A percentile compares a stretch with the other conserved stretches of the same genome.
phyloP scores from a whole-genome alignment of 129 eudicot species.

The Flaveria sonorensis region DNA sequence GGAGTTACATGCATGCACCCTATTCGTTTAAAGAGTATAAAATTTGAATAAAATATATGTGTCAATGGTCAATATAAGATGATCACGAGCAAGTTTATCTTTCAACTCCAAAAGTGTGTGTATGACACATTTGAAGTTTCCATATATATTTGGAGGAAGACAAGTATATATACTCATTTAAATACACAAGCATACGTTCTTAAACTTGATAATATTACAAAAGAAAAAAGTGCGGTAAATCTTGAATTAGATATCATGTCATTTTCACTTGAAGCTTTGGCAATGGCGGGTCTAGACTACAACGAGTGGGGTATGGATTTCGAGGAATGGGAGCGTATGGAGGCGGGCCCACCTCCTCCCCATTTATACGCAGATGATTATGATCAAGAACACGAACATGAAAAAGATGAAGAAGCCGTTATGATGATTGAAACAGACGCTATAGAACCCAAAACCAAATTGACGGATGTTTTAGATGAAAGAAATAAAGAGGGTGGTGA shows the following conservation, averaged over 20 bases:
- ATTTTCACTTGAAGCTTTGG: slow-evolving; percentile 44
- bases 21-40: background rate
- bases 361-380: slow-evolving; percentile 30
- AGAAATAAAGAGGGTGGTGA: slow-evolving; percentile 11
- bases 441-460: background rate
- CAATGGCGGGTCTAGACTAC: slow-evolving; percentile 38
- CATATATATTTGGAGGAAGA: background rate
- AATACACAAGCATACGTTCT: background rate
- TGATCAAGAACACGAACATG: slow-evolving; percentile 15
- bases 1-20: background rate
- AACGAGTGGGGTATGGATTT: slow-evolving; percentile 29
- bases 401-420: background rate
- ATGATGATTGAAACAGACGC: background rate
- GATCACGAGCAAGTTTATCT: slow-evolving; percentile 29
- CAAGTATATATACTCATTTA: background rate
- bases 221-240: background rate
- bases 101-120: slow-evolving; percentile 23
- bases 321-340: slow-evolving; percentile 34
- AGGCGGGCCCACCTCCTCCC: slow-evolving; percentile 27
- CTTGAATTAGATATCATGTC: slow-evolving; percentile 20
- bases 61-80: background rate
- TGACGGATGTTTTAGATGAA: slow-evolving; percentile 9
- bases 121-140: slow-evolving; percentile 11
- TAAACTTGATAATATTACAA: background rate
- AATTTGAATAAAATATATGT: background rate